phyloP scores from a whole-genome alignment of 1,139 yeast species.

The Saccharomyces pastorianus region DNA sequence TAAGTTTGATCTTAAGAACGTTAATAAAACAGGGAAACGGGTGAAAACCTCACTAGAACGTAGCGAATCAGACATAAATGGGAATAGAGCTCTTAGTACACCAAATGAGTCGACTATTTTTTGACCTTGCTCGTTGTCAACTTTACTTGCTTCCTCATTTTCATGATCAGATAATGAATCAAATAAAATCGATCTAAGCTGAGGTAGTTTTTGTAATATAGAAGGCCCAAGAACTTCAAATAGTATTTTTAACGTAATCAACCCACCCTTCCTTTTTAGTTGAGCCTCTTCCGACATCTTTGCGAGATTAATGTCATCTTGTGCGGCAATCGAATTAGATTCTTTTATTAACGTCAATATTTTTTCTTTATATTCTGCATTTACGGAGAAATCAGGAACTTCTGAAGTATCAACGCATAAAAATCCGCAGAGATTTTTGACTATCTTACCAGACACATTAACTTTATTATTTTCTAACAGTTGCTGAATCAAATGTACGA shows the following conservation, averaged over 20 bases:
- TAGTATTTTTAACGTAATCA: constrained; percentile 56
- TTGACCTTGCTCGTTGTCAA: constrained; percentile 56
- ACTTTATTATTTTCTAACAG: constrained; percentile 51
- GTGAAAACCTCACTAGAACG: constrained; percentile 41
- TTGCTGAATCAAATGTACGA: constrained; percentile 54
- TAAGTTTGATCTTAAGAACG: constrained; percentile 58
- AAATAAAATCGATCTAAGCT: constrained; percentile 57
- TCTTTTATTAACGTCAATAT: constrained; percentile 76
- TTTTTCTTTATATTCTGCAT: constrained; percentile 45
- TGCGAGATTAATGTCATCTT: constrained; percentile 57
- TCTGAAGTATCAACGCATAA: constrained; percentile 92
- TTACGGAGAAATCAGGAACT: constrained; percentile 84
- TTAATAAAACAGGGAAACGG: constrained; percentile 42
- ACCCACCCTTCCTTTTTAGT: constrained; percentile 77
- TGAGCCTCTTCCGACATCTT: constrained; percentile 64
- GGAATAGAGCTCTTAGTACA: constrained; percentile 65
- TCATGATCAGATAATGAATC: constrained; percentile 44
- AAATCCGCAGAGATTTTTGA: constrained; percentile 86
- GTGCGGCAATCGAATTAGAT: constrained; percentile 61
- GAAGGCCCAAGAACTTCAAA: constrained; percentile 43
- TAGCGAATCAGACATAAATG: constrained; percentile 47
- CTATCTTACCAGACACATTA: constrained; percentile 78
- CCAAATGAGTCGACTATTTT: constrained; percentile 81
- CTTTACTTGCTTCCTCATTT: constrained; percentile 34
- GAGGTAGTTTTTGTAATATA: constrained; percentile 58